Percentiles rank a stretch among this genome's conserved stretches.
Evolutionary conservation across 2,329 filamentous ascomycete species (phyloP).

Genomic region (Parastagonospora avenae): DNA sequence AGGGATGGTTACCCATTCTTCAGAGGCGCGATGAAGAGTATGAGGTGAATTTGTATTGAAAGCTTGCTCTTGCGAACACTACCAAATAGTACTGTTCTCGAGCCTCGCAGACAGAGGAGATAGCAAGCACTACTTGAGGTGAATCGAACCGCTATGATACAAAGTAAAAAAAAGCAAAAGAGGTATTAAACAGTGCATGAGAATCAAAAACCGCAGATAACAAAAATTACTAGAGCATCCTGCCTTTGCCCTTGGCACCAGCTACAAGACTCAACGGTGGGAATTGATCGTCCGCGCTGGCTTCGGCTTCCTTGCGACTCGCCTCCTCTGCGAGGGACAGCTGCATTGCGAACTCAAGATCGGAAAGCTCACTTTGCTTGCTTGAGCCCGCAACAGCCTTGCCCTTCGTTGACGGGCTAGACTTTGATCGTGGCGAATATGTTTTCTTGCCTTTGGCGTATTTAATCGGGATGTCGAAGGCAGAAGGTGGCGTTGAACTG

Average conservation of each 20-base stretch:
- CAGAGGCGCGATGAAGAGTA: too few species aligned
- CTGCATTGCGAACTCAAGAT: conserved; percentile 66
- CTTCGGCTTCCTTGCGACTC: conserved; percentile 47
- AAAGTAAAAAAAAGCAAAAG: not conserved
- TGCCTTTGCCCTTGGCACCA: conserved; percentile 36
- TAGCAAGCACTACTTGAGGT: too few species aligned
- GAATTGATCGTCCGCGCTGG: conserved; percentile 29
- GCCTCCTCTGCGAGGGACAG: conserved; percentile 66
- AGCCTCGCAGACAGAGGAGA: too few species aligned
- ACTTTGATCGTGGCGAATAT: conserved; percentile 22
- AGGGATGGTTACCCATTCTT: too few species aligned
- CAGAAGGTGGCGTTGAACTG: conserved; percentile 14
- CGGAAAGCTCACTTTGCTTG: conserved; percentile 55
- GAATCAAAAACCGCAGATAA: too few species aligned
- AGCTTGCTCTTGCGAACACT: too few species aligned
- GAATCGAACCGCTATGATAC: too few species aligned
- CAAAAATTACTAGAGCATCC: conserved; percentile 18
- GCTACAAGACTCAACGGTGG: conserved; percentile 34
- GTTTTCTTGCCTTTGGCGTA: conserved; percentile 49
- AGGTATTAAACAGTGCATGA: not conserved
- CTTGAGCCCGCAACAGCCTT: conserved; percentile 43
- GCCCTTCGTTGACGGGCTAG: conserved; percentile 33
- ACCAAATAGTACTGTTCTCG: not conserved
- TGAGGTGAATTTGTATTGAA: too few species aligned
- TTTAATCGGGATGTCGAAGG: conserved; percentile 54